These are phyloP conservation scores for Hypholoma fasciculare DNA, from an alignment of 768 basidiomycete genomes.

Conservation along the genomic window DNA sequence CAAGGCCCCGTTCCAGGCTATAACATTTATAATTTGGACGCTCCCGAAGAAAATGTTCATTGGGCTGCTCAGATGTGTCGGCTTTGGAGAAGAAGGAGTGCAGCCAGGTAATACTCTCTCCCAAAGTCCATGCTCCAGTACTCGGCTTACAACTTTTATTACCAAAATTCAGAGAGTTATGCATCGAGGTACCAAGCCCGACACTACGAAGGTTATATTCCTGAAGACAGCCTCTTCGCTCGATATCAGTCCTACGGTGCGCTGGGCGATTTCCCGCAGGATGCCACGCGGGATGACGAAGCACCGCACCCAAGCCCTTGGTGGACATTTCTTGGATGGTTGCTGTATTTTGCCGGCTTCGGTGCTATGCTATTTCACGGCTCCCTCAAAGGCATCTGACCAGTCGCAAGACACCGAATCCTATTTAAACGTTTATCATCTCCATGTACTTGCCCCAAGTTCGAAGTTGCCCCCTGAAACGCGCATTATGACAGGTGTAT, in stretches of 20 bases:
- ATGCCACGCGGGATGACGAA: not conserved
- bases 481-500: not conserved
- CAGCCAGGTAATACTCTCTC: not conserved
- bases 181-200: not conserved
- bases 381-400: not conserved
- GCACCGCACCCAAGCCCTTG: not conserved
- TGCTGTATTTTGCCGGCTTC: not conserved
- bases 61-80: not conserved
- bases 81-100: not conserved
- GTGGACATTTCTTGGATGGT: constrained; percentile 4
- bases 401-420: not conserved
- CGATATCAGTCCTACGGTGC: constrained; percentile 1
- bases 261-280: not conserved
- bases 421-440: not conserved
- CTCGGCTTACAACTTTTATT: not conserved
- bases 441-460: not conserved
- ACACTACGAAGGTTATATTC: not conserved
- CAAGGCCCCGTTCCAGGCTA: constrained; percentile 4
- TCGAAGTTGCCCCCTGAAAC: not conserved
- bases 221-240: not conserved
- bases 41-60: not conserved
- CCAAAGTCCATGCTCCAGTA: not conserved
- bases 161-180: not conserved
- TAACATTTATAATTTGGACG: not conserved
- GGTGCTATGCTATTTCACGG: constrained; percentile 3